phyloP scores from a whole-genome alignment of 805 yeast species.

The Candida incommunis region DNA sequence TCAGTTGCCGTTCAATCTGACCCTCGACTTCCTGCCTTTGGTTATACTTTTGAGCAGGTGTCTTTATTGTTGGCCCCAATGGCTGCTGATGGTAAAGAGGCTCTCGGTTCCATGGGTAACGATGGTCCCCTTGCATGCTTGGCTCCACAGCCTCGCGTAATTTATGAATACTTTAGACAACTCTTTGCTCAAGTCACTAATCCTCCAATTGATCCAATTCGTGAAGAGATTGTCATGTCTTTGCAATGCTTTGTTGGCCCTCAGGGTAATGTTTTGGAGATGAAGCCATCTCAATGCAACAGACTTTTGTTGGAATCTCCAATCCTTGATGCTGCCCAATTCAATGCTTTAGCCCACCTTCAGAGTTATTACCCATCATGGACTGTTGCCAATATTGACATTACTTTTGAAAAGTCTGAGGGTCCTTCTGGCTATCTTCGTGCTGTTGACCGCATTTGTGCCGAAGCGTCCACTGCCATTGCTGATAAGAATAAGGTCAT shows the following conservation, averaged over 20 bases:
- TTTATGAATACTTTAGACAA: slow-evolving; percentile 90
- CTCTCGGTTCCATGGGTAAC: slow-evolving; percentile 97
- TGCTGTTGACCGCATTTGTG: slow-evolving; percentile 76
- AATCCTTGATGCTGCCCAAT: slow-evolving; percentile 57
- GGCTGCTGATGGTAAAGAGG: slow-evolving; percentile 87
- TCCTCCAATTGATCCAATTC: slow-evolving; percentile 97
- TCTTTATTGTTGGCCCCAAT: slow-evolving; percentile 76
- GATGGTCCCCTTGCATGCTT: slow-evolving; percentile 92
- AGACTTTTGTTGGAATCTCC: slow-evolving; percentile 76
- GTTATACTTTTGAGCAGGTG: slow-evolving; percentile 90
- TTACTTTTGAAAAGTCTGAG: slow-evolving; percentile 70
- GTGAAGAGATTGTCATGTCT: slow-evolving; percentile 95
- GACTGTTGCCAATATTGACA: slow-evolving; percentile 72
- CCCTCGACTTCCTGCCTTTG: slow-evolving; percentile 73
- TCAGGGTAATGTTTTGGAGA: slow-evolving; percentile 91
- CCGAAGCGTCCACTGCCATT: slow-evolving; percentile 76
- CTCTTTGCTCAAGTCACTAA: slow-evolving; percentile 96
- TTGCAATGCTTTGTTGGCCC: slow-evolving; percentile 95
- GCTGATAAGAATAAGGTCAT: slow-evolving; percentile 60
- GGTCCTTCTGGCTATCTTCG: slow-evolving; percentile 77
- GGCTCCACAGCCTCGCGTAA: slow-evolving; percentile 78
- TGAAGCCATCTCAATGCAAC: slow-evolving; percentile 85
- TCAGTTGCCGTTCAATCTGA: slow-evolving; percentile 52
- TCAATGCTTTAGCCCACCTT: slow-evolving; percentile 61
- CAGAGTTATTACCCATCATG: slow-evolving; percentile 70